Evolutionary conservation across 352 stramenopile species (phyloP), one percentile per base, ranked within the genome.

Genomic region (Phytophthora pinifolia): DNA sequence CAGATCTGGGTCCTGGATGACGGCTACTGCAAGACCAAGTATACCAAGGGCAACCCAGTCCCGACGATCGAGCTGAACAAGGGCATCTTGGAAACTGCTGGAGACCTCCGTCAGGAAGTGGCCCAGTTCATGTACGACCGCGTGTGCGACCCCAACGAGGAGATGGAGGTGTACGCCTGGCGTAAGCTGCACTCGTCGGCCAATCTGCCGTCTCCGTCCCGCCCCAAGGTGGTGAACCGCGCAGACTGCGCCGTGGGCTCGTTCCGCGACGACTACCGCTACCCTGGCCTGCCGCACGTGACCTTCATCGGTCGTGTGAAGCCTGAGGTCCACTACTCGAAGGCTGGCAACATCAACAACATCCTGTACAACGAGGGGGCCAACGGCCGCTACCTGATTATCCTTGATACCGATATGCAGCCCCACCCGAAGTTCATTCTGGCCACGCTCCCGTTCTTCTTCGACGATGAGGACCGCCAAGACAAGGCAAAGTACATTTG

Each of bases 291-390:
- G 18, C 79, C 82, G 2, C 82, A 89, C 44, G 82, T 92, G 50
- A 81, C 79, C 5, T 92, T 88, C 44, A 72, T 92, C 34, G 82
- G 82, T 4, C 82, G 82, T 69, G 76, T 92, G 17, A 92, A 92
- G 73, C 79, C 82, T 2, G 73, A 88, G 27, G 75, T 70, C 4
- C 82, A 94, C 67, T 90, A 92, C 67, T 89, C 84, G 10, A 94
- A 94, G 74, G 84, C 84, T 14, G 84, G 84, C 25, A 94, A 94
- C 70, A 90, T 94, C 67, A 94, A 94, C 74, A 94, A 94, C 57
- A 73, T 63, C 13, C 66, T 92, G 42, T 90, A 92, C 73, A 92
- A 94, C 59, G 84, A 94, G 56, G 82, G 81, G 17, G 77, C 81
- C 13, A 92, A 77, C 46, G 82, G 84, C 17, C 77, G 79, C 33